Evolutionary conservation across 2,329 filamentous ascomycete species (phyloP), one percentile per base, ranked within the genome.

Genomic region (Penicillium sp.): DNA sequence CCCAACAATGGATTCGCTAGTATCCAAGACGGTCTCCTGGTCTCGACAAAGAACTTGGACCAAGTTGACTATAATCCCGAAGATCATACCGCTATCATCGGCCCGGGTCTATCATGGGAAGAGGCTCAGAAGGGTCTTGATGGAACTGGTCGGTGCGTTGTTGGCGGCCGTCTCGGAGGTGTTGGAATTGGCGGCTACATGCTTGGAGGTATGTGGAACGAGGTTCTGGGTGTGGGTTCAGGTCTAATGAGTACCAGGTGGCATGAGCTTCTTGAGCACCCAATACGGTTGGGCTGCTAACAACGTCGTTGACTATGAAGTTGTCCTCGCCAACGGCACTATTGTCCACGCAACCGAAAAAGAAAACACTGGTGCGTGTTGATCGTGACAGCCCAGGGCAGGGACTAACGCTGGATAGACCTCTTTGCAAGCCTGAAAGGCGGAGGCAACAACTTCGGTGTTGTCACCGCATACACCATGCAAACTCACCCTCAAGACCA

Each of bases 211-310:
- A 70, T 58, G 60, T 64, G 5, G n/a, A 8, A 13, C 11, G 16
- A 5, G 5, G 5, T 24, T 8, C 8, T 4, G 1, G 43, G 4
- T 16, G 22, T 42, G 27, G 9, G 42, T 4, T 21, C 22, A 43
- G 22, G 29, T 13, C 60, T 65, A 44, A 67, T 39, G 7, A 42
- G 9, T 10, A 36, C 0, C 34, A 73, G 70, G 67, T 47, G 70
- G 71, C 9, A 58, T 72, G 56, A 83, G 80, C 47, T 83, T 81
- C 58, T 70, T 84, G 65, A 78, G 77, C 24, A 74, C 77, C 8
- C 72, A 82, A 58, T 79, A 81, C 56, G 79, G 79, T 21, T 79
- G 77, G 73, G 75, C 78, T 16, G 76, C 75, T 29, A 77, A 79
- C 55, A 79, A 76, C 51, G 71, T 81, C 6, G 66, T 77, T 22